Evolutionary conservation across 2,329 filamentous ascomycete genomes (phyloP).

Genomic region (Aspergillus sp.): DNA sequence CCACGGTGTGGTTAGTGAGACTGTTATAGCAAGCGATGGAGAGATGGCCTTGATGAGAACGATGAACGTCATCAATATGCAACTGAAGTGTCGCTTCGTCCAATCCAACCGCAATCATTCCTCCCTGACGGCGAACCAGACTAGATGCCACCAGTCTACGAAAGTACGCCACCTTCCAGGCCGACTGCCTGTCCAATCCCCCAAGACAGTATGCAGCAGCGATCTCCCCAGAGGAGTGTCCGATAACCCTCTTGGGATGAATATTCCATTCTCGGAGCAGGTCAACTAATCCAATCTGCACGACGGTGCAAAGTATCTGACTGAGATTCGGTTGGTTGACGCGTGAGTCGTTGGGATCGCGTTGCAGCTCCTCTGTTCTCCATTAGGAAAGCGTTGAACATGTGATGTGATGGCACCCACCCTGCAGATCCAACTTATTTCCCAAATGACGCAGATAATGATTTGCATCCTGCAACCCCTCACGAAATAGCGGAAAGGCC

Average conservation of each 20-base stretch:
- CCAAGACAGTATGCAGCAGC: slow-evolving; percentile 35
- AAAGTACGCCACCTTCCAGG: slow-evolving; percentile 6
- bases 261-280: slow-evolving; percentile 21
- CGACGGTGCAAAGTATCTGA: slow-evolving; percentile 25
- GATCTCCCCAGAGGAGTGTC: slow-evolving; percentile 30
- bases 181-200: slow-evolving; percentile 7
- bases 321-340: background rate
- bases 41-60: background rate
- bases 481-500: slow-evolving; percentile 13
- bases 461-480: slow-evolving; percentile 4
- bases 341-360: background rate
- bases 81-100: slow-evolving; percentile 2
- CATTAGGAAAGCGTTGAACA: background rate
- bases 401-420: background rate
- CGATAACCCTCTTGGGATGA: slow-evolving; percentile 18
- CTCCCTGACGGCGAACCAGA: slow-evolving; percentile 11
- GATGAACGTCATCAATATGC: background rate
- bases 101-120: slow-evolving; percentile 25
- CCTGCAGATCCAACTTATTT: no score
- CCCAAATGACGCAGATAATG: no score
- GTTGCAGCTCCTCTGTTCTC: background rate
- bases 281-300: slow-evolving; percentile 28
- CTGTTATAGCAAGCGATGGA: slow-evolving; percentile 5
- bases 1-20: slow-evolving; percentile 2
- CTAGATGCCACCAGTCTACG: background rate